phyloP scores from a whole-genome alignment of 2,329 filamentous ascomycete genomes.

The Aspergillus versicolor region DNA sequence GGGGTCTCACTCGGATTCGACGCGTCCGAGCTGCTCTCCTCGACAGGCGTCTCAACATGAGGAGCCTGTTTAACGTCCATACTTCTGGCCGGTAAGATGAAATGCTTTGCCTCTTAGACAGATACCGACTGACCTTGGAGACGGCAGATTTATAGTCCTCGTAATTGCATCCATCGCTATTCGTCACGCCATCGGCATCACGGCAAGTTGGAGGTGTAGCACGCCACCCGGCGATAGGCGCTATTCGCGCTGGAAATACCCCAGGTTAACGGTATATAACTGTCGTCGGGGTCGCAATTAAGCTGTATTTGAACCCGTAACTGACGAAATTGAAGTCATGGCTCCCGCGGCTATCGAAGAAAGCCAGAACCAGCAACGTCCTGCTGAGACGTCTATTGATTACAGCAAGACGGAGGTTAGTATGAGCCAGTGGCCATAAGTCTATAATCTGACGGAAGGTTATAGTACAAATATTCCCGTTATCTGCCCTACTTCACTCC shows the following conservation, averaged over 20 bases:
- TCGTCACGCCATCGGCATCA: not conserved
- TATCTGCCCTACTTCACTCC: not conserved
- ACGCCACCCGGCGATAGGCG: not conserved
- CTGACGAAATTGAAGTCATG: not conserved
- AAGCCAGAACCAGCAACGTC: not conserved
- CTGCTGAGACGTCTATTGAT: not conserved
- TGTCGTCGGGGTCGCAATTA: too few relatives aligned
- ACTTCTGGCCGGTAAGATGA: not conserved
- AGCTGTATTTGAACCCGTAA: accelerated
- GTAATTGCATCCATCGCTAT: not conserved
- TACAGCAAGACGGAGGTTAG: not conserved
- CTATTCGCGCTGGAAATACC: not conserved
- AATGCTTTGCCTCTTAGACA: not conserved
- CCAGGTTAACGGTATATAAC: not conserved
- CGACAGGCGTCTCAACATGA: not conserved
- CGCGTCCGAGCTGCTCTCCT: not conserved
- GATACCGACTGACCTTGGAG: not conserved
- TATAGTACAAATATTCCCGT: not conserved
- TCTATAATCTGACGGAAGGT: too few relatives aligned
- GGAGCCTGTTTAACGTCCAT: not conserved
- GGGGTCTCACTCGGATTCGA: not conserved
- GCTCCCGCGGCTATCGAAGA: not conserved
- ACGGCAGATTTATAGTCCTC: not conserved
- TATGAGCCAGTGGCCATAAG: not conserved
- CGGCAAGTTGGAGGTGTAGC: not conserved